phyloP scores from a whole-genome alignment of 2,329 filamentous ascomycete species.

The Trichoderma gracile region DNA sequence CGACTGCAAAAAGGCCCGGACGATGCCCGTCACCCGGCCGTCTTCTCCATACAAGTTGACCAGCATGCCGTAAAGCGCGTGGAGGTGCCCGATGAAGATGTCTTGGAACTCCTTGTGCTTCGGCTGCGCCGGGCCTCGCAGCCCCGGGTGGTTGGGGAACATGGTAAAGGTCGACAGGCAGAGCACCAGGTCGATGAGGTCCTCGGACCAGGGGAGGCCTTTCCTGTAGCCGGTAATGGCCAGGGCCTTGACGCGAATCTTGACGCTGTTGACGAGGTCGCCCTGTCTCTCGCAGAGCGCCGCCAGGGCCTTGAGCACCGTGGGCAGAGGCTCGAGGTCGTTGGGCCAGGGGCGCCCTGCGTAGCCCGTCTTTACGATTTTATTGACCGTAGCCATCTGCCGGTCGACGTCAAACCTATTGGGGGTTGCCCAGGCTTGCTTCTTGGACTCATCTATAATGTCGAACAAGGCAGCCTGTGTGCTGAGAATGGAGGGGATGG shows the following conservation, averaged over 20 bases:
- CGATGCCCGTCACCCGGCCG: not conserved
- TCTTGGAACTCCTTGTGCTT: constrained; percentile 15
- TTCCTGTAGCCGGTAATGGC: not conserved
- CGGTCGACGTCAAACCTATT: not conserved
- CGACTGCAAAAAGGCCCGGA: not conserved
- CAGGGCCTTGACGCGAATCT: not conserved
- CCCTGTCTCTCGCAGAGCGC: not conserved
- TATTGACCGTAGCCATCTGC: not conserved
- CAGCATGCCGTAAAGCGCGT: not conserved
- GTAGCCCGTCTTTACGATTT: not conserved
- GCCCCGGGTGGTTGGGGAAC: not conserved
- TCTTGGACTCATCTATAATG: not conserved
- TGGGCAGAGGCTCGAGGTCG: constrained; percentile 19
- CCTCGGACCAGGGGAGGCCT: constrained; percentile 8
- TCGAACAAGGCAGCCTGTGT: constrained; percentile 10
- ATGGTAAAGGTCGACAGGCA: not conserved
- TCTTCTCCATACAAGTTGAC: not conserved
- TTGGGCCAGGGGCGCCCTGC: constrained; percentile 4
- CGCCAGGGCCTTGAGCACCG: constrained; percentile 5
- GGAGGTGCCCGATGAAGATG: constrained; percentile 12
- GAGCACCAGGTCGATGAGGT: constrained; percentile 19
- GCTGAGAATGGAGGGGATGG: not conserved
- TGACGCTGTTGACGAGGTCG: constrained; percentile 1
- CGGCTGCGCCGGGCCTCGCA: not conserved
- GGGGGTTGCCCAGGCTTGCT: not conserved